Evolutionary conservation across 2,329 filamentous ascomycete species (phyloP).

Genomic region (Harringtonia lauricola): DNA sequence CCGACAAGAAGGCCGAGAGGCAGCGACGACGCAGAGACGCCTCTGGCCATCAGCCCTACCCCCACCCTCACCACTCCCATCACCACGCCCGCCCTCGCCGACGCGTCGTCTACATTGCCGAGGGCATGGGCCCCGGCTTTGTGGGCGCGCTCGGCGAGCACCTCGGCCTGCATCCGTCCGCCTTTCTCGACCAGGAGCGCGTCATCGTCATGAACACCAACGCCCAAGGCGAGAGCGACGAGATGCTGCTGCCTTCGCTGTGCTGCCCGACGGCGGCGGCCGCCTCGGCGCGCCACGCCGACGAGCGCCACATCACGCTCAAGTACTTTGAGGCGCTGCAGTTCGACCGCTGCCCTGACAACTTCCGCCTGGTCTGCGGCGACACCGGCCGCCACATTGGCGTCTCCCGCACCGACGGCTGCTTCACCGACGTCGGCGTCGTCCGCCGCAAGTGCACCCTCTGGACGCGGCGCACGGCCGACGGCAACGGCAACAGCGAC

Average conservation of each 20-base stretch:
- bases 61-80: neutral
- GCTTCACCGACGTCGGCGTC: slow-evolving; percentile 13
- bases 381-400: slow-evolving; percentile 15
- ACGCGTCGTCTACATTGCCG: slow-evolving; percentile 13
- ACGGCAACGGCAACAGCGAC: slow-evolving; percentile 15
- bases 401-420: slow-evolving; percentile 11
- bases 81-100: neutral
- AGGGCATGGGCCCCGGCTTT: slow-evolving; percentile 13
- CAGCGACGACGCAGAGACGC: neutral
- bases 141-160: slow-evolving; percentile 11
- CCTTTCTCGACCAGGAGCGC: slow-evolving; percentile 17
- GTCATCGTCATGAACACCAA: slow-evolving; percentile 14
- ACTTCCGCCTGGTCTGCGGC: slow-evolving; percentile 14
- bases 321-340: slow-evolving; percentile 15
- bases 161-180: slow-evolving; percentile 14
- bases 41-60: no score
- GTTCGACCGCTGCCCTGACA: slow-evolving; percentile 10
- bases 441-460: slow-evolving; percentile 14
- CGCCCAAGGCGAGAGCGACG: slow-evolving; percentile 13
- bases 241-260: slow-evolving; percentile 7
- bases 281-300: neutral
- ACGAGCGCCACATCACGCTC: slow-evolving; percentile 10
- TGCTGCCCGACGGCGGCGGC: neutral
- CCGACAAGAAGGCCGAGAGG: neutral
- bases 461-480: slow-evolving; percentile 10